phyloP scores from a whole-genome alignment of 2,329 filamentous ascomycete species.

The Ceratocystis papillata region DNA sequence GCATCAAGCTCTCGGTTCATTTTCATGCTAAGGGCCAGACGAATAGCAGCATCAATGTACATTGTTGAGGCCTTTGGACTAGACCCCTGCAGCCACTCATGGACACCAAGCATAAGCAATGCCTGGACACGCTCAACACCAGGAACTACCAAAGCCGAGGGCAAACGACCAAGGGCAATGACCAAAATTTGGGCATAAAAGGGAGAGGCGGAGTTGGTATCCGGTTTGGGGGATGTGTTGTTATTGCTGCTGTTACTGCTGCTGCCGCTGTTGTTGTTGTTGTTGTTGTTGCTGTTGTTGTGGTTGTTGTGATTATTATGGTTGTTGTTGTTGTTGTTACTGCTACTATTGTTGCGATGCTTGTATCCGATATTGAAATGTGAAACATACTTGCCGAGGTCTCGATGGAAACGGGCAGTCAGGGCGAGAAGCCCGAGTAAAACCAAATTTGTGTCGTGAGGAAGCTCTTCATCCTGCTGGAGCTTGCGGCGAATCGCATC shows the following conservation, averaged over 20 bases:
- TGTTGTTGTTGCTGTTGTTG: too few relatives aligned
- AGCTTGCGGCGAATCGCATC: conserved; percentile 12
- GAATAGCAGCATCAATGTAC: conserved; percentile 53
- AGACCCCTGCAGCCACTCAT: conserved; percentile 60
- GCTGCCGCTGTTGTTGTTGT: neutral
- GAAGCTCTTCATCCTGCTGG: conserved; percentile 30
- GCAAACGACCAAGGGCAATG: conserved; percentile 40
- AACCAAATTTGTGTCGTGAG: conserved; percentile 45
- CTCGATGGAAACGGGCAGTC: conserved; percentile 56
- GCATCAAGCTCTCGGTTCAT: conserved; percentile 24
- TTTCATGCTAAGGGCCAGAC: conserved; percentile 51
- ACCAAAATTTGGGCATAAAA: conserved; percentile 52
- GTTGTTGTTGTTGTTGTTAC: too few relatives aligned
- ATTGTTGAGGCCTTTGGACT: conserved; percentile 39
- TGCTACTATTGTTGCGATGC: neutral
- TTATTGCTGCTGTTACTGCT: neutral
- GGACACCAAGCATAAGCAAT: conserved; percentile 58
- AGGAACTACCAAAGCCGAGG: conserved; percentile 39
- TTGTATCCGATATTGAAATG: conserved; percentile 28
- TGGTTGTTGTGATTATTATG: too few relatives aligned
- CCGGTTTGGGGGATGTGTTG: conserved; percentile 27
- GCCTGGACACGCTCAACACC: conserved; percentile 56
- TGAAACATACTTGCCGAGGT: conserved; percentile 45
- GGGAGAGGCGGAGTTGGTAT: conserved; percentile 49
- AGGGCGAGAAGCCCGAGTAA: conserved; percentile 57